A percentile compares a stretch with the other conserved stretches of the same genome.
Evolutionary conservation across 495 filamentous ascomycete species (phyloP).

Genomic region (Aspergillus avenaceus): DNA sequence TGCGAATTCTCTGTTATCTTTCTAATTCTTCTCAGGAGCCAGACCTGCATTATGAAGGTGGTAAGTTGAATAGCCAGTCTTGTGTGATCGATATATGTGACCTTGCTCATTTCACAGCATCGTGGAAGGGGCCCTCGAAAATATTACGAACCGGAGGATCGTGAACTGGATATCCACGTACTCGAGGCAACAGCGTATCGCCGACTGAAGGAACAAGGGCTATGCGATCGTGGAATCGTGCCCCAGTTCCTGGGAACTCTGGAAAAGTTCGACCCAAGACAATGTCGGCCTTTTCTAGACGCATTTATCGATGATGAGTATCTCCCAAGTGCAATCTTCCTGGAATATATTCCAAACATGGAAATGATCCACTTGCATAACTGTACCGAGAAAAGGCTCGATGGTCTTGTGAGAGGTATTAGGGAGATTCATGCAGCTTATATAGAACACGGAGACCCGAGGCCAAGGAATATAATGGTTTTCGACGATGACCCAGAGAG

Average conservation of each 20-base stretch:
- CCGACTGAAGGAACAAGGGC: constrained; percentile 14
- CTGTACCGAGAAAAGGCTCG: constrained; percentile 2
- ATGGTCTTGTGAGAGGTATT: not conserved
- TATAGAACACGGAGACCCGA: not conserved
- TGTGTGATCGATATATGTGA: not conserved
- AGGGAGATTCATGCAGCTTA: not conserved
- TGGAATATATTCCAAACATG: constrained; percentile 23
- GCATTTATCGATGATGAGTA: constrained; percentile 14
- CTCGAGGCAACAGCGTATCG: constrained; percentile 15
- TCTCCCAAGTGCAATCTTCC: constrained; percentile 18
- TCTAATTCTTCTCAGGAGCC: not conserved
- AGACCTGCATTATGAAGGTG: constrained; percentile 15
- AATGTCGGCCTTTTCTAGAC: constrained; percentile 9
- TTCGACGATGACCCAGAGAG: not conserved
- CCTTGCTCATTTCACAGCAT: too few relatives aligned
- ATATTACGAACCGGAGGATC: constrained; percentile 9
- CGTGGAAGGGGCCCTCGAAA: not conserved
- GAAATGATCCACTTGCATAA: constrained; percentile 9
- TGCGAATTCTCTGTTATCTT: not conserved
- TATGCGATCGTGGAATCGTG: constrained; percentile 14
- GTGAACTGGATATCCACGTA: constrained; percentile 11
- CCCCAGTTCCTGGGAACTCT: constrained; percentile 19
- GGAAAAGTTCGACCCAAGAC: constrained; percentile 10
- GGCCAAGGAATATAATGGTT: constrained; percentile 4
- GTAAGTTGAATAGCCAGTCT: constrained; percentile 4